A percentile compares a stretch with the other conserved stretches of the same genome.
Evolutionary conservation across 352 stramenopile genomes (phyloP).

Genomic region (Stephanocyclus meneghinianus): DNA sequence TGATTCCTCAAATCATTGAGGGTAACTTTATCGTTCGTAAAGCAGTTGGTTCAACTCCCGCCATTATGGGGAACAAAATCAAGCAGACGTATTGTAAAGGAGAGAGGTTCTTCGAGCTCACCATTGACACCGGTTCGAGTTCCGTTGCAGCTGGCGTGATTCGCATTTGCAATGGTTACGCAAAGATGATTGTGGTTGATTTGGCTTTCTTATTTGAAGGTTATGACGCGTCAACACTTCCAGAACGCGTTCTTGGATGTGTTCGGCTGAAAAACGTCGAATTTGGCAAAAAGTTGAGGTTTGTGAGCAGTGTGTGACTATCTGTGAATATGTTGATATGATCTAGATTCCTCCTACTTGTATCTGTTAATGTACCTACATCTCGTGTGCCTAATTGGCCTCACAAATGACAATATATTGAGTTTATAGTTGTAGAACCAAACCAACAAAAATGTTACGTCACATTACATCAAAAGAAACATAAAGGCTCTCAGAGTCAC

Average conservation of each 20-base stretch:
- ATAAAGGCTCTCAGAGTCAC: too few relatives aligned
- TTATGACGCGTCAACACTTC: conserved; percentile 66
- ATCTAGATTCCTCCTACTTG: too few relatives aligned
- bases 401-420: too few relatives aligned
- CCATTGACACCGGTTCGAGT: conserved; percentile 93
- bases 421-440: too few relatives aligned
- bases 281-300: conserved; percentile 66
- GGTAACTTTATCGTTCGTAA: conserved; percentile 96
- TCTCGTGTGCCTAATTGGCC: too few relatives aligned
- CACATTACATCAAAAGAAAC: too few relatives aligned
- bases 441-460: too few relatives aligned
- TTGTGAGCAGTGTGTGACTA: conserved; percentile 33
- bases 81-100: conserved; percentile 84
- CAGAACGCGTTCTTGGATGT: conserved; percentile 74
- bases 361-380: too few relatives aligned
- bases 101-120: conserved; percentile 92
- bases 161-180: conserved; percentile 75
- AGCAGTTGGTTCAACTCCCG: conserved; percentile 92
- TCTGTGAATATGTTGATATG: background rate
- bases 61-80: conserved; percentile 95
- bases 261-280: conserved; percentile 76
- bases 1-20: conserved; percentile 94
- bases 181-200: conserved; percentile 80
- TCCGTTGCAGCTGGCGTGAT: conserved; percentile 85
- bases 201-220: conserved; percentile 83